phyloP scores from a whole-genome alignment of 768 basidiomycete species.

The Rubroboletus satanas region DNA sequence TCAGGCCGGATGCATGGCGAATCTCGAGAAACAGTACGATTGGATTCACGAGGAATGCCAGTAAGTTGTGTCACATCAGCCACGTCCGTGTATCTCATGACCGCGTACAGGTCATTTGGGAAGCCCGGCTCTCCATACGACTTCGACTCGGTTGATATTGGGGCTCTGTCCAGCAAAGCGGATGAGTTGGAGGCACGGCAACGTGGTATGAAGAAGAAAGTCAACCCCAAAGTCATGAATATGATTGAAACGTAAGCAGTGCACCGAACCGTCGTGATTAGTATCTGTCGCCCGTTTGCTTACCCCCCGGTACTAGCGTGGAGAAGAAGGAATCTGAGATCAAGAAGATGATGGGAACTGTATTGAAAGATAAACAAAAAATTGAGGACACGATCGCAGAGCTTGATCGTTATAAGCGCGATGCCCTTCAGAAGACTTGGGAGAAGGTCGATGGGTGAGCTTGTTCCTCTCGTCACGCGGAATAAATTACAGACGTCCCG shows the following conservation, averaged over 20 bases:
- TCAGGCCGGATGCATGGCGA: conserved; percentile 48
- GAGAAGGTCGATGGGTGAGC: conserved; percentile 87
- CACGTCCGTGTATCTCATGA: neutral
- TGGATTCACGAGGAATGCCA: conserved; percentile 90
- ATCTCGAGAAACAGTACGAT: conserved; percentile 75
- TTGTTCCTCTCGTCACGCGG: neutral
- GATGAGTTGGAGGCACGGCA: conserved; percentile 73
- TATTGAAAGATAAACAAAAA: conserved; percentile 89
- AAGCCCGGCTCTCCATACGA: conserved; percentile 78
- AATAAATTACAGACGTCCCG: neutral
- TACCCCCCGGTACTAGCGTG: conserved; percentile 48
- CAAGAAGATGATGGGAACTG: conserved; percentile 83
- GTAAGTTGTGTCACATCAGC: conserved; percentile 44
- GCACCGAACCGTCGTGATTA: neutral
- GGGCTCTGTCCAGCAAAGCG: conserved; percentile 55
- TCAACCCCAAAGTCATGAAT: conserved; percentile 92
- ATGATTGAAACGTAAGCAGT: conserved; percentile 85
- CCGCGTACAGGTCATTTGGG: conserved; percentile 67
- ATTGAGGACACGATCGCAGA: conserved; percentile 93
- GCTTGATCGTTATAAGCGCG: conserved; percentile 90
- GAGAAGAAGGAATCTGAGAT: conserved; percentile 90
- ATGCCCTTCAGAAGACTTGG: conserved; percentile 93
- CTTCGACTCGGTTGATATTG: conserved; percentile 64
- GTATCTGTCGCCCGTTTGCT: neutral
- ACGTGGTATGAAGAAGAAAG: conserved; percentile 88